These are phyloP conservation scores for Aspergillus saccharolyticus DNA, from an alignment of 495 filamentous ascomycete species.

Conservation along the genomic window DNA sequence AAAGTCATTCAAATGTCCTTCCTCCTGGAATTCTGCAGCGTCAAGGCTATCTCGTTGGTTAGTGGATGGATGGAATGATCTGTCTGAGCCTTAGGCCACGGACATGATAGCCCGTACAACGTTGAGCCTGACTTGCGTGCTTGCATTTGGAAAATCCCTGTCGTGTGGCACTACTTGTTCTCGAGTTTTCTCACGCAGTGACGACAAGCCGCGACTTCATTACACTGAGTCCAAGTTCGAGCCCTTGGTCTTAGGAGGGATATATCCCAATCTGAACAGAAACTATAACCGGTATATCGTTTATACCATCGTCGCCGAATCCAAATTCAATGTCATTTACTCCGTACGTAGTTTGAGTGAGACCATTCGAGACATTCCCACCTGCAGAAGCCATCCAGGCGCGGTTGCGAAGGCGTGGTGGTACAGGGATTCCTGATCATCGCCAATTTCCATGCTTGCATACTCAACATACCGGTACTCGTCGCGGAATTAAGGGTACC, in stretches of 20 bases:
- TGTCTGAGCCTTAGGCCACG: background rate
- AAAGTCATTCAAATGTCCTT: constrained; percentile 5
- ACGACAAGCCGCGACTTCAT: background rate
- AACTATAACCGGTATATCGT: background rate
- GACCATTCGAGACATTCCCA: background rate
- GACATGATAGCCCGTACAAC: background rate
- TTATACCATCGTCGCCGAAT: no score
- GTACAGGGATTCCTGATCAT: background rate
- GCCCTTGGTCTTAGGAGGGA: no score
- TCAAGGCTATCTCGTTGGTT: constrained; percentile 1
- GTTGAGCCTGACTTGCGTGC: background rate
- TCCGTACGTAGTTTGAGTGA: no score
- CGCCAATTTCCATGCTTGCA: background rate
- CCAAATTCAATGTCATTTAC: background rate
- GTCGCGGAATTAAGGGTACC: constrained; percentile 5
- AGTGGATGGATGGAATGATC: constrained; percentile 8
- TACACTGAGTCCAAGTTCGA: background rate
- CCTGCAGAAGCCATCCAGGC: background rate
- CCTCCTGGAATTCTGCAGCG: constrained; percentile 10
- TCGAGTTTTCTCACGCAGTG: background rate
- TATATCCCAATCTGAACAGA: background rate
- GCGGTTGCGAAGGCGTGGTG: background rate
- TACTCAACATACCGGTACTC: constrained; percentile 3
- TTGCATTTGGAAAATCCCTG: background rate
- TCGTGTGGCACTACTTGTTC: background rate